phyloP scores from a whole-genome alignment of 495 filamentous ascomycete genomes.

The Penicillium pulvis region DNA sequence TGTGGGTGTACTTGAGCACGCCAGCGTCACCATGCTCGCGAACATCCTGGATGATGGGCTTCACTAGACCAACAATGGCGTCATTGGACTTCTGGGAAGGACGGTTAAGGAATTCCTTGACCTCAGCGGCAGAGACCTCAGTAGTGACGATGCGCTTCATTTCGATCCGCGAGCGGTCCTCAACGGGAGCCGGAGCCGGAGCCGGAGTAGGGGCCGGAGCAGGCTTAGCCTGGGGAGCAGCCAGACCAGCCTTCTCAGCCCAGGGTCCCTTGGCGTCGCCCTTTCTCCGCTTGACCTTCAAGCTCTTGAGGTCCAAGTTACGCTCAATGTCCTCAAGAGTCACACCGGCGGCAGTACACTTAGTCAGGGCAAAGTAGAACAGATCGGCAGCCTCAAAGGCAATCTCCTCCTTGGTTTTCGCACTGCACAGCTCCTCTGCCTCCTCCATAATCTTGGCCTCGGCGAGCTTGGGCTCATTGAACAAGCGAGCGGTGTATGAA shows the following conservation, averaged over 20 bases:
- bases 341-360: slow-evolving; percentile 81
- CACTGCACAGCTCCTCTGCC: slow-evolving; percentile 89
- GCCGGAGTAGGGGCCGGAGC: slow-evolving; percentile 46
- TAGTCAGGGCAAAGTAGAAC: slow-evolving; percentile 92
- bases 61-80: slow-evolving; percentile 83
- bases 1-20: slow-evolving; percentile 88
- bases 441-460: slow-evolving; percentile 98
- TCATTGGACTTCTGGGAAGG: slow-evolving; percentile 93
- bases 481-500: slow-evolving; percentile 91
- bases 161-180: slow-evolving; percentile 64
- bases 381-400: slow-evolving; percentile 94
- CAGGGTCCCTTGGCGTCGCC: slow-evolving; percentile 92
- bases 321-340: slow-evolving; percentile 83
- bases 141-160: slow-evolving; percentile 79
- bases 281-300: slow-evolving; percentile 87
- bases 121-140: slow-evolving; percentile 57
- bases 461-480: slow-evolving; percentile 85
- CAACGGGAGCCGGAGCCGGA: slow-evolving; percentile 45
- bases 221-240: slow-evolving; percentile 36
- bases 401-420: slow-evolving; percentile 76
- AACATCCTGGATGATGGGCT: slow-evolving; percentile 87
- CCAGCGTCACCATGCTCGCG: slow-evolving; percentile 80
- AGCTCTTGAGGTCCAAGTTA: slow-evolving; percentile 89
- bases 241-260: slow-evolving; percentile 78
- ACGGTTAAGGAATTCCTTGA: slow-evolving; percentile 73